Percentiles rank a stretch among this genome's conserved stretches.
Conservation (phyloP, 2,329 filamentous ascomycete genomes). For the Microdochium nivale region DNA sequence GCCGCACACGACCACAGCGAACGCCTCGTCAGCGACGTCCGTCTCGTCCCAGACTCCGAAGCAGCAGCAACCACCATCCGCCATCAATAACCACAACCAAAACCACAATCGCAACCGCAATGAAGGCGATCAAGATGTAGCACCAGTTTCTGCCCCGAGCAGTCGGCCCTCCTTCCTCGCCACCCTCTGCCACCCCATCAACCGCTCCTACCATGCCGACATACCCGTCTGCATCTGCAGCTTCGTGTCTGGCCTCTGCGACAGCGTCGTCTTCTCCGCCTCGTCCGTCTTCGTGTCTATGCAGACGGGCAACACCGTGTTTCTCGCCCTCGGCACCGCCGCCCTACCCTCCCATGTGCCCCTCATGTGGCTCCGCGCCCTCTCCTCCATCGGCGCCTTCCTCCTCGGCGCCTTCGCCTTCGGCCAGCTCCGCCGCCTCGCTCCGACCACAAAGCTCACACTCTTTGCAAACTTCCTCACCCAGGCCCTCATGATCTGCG, state of each 20-base stretch:
- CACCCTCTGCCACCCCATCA: constrained; percentile 2
- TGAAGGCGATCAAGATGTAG: neutral
- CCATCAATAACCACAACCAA: neutral
- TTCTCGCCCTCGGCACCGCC: constrained; percentile 50
- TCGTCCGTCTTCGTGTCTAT: constrained; percentile 29
- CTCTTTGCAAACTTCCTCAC: constrained; percentile 40
- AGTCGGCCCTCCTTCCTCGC: neutral
- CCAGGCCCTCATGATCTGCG: constrained; percentile 40
- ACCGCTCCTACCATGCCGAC: constrained; percentile 14
- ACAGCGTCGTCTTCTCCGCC: constrained; percentile 30
- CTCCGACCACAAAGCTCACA: constrained; percentile 29
- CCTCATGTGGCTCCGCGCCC: constrained; percentile 42
- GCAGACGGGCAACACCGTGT: constrained; percentile 52
- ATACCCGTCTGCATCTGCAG: constrained; percentile 29
- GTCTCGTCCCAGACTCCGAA: neutral
- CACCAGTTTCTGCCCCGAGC: neutral
- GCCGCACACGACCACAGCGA: neutral
- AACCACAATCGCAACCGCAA: no score
- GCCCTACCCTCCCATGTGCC: constrained; percentile 39
- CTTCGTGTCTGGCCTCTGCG: constrained; percentile 28
- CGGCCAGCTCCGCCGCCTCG: constrained; percentile 23
- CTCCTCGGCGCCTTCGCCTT: constrained; percentile 42
- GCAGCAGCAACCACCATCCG: neutral
- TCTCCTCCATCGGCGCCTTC: constrained; percentile 44
- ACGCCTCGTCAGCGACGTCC: neutral